Base-by-base conservation (phyloP, 2,329 filamentous ascomycete species). In the Cladosporium sp. region DNA sequence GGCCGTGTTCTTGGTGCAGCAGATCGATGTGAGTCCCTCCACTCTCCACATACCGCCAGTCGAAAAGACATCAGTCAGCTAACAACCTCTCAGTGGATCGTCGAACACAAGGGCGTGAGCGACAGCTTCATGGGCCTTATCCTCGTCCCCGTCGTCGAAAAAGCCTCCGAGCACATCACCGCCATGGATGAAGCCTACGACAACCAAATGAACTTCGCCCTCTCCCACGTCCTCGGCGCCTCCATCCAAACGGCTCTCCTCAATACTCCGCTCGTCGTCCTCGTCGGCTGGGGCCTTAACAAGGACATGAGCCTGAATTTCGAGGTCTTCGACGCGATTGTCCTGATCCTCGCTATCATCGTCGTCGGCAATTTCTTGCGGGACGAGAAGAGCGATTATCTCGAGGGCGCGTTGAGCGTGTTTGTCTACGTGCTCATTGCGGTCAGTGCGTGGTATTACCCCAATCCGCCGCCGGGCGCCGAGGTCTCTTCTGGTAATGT, bases 201-300 rank as follows among this genome's bases (percentile, higher is more conserved):
- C 67, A 84, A 89, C 69, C 85, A 87, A 70, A 72, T 73, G 80
- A 93, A 93, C 75, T 87, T 92, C 71, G 90, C 90, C 0, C 80
- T 94, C 24, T 88, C 89, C 44, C 91, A 96, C 71, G 89, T 94
- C 54, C 84, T 96, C 40, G 91, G 90, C 47, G 87, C 91, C 2
- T 93, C 89, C 0, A 87, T 96, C 58, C 92, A 96, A 74, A 97
- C 92, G 0, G 90, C 91, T 1, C 81, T 96, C 32, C 85, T 96
- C 69, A 96, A 95, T 70, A 90, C 87, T 0, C 91, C 92, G 0
- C 80, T 96, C 3, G 86, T 90, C 7, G 85, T 96, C 34, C 80
- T 96, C 36, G 87, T 95, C 49, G 90, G 88, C 44, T 97, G 92
- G 91, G 87, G 88, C 20, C 74, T 91, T 35, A 74, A 75, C 58